phyloP scores from a whole-genome alignment of 805 yeast genomes.

The Teunomyces funiuensis region DNA sequence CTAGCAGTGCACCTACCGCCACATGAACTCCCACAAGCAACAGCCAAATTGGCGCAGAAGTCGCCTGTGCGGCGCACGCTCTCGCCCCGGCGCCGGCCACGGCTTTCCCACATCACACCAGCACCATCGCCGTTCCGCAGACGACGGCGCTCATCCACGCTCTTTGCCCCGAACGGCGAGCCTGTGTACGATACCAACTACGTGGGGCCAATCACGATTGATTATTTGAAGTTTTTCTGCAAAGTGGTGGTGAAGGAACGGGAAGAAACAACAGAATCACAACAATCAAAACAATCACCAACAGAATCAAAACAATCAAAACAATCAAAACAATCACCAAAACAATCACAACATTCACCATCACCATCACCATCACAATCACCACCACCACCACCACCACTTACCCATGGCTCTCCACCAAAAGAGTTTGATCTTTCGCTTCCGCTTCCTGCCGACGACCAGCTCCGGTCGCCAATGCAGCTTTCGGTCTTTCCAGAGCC shows the following conservation, averaged over 20 bases:
- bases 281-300: not conserved
- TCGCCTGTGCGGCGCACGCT: not conserved
- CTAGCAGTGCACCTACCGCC: slow-evolving; percentile 22
- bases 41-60: slow-evolving; percentile 10
- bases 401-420: not conserved
- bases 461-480: slow-evolving; percentile 1
- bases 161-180: slow-evolving; percentile 22
- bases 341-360: not conserved
- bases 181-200: slow-evolving; percentile 29
- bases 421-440: slow-evolving; percentile 6
- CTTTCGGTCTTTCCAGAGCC: not conserved
- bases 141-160: slow-evolving; percentile 29
- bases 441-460: not conserved
- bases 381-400: not conserved
- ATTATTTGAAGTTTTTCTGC: slow-evolving; percentile 36
- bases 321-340: not conserved
- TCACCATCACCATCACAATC: not conserved
- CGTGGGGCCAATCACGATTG: slow-evolving; percentile 37
- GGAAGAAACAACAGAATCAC: not conserved
- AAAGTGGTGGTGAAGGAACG: slow-evolving; percentile 24
- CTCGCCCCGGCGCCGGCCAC: slow-evolving; percentile 1
- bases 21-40: slow-evolving; percentile 19
- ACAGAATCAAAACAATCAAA: too few species aligned
- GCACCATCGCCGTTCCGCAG: slow-evolving; percentile 7
- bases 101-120: slow-evolving; percentile 1